Base-by-base conservation (phyloP, 2,329 filamentous ascomycete genomes). In the Cladosporium sp. region DNA sequence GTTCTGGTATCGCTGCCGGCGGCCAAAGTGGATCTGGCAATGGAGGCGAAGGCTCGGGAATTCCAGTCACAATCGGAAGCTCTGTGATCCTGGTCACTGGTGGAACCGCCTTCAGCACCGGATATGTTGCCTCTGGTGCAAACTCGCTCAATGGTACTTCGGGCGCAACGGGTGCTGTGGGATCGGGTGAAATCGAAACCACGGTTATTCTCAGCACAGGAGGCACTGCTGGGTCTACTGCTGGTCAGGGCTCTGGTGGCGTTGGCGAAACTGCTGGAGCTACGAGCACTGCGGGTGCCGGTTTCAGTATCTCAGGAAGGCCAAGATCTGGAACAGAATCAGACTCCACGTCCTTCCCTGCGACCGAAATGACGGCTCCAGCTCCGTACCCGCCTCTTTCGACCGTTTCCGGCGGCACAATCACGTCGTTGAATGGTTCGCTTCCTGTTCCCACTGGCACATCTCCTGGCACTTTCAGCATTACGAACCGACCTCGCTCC, bases 71-170 rank as follows among this genome's bases (percentile, higher is more conserved):
- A 15, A 39, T 28, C n/a, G 56, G 48, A 22, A 48, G 48, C 39
- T 53, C 49, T 17, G 37, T 51, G 22, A 61, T 64, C 56, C 50
- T 58, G 34, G 64, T 60, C 32, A 59, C 56, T 9, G 59, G 57
- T 37, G 61, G 59, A 15, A 68, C 62, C 4, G 63, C 65, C 5
- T 64, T 22, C 56, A 65, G 64, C 58, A 58, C 58, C 0, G 60
- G 60, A 28, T 40, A 20, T 17, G 49, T 49, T n/a, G 39, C 48
- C 20, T 58, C 56, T n/a, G 24, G 22, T 42, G 58, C 24, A 19
- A 24, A 19, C 24, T 37, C 37, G 13, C 19, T 32, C 40, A 49
- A 34, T 19, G 49, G 36, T 35, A 36, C 42, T 25, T 50, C 55
- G 4, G 34, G 24, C 10, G 44, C 20, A 25, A 64, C 64, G 4